These are phyloP conservation scores for Xylariaceae sp. DNA, from an alignment of 2,329 filamentous ascomycete species.

Conservation along the genomic window DNA sequence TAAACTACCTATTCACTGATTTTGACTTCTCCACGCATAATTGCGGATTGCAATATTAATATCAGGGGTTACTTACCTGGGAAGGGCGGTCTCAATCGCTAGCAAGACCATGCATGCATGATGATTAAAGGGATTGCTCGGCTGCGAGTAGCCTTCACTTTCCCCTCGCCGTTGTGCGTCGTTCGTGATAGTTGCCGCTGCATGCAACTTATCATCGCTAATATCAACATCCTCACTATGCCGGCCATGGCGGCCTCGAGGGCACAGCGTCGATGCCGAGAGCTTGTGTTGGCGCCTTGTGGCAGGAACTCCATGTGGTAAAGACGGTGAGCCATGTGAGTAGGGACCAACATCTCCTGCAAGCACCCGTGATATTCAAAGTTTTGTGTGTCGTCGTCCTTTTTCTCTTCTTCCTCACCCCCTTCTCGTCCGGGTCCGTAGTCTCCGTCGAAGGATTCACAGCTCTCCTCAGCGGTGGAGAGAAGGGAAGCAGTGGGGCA, in stretches of 20 bases:
- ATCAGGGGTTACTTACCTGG: constrained; percentile 11
- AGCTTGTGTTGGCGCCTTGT: constrained; percentile 11
- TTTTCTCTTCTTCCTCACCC: too few species aligned
- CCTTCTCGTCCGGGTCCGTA: constrained; percentile 3
- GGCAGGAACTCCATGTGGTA: constrained; percentile 13
- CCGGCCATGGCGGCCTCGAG: too few species aligned
- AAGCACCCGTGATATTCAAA: constrained; percentile 6
- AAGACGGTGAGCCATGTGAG: constrained; percentile 7
- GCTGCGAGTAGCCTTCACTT: constrained; percentile 29
- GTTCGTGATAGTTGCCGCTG: constrained; percentile 12
- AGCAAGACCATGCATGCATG: constrained; percentile 13
- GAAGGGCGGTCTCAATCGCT: constrained; percentile 18
- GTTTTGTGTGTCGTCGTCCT: not conserved
- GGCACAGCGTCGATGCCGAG: constrained; percentile 3
- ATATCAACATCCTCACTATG: too few species aligned
- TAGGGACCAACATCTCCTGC: constrained; percentile 13
- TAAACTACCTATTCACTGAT: too few species aligned
- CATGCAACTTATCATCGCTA: constrained; percentile 3
- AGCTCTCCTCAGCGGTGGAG: constrained; percentile 2
- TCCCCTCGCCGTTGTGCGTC: constrained; percentile 16
- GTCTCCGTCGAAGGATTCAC: constrained; percentile 12
- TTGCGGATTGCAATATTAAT: constrained; percentile 11
- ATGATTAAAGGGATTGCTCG: constrained; percentile 13
- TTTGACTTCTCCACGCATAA: constrained; percentile 10
- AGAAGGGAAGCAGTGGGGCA: constrained; percentile 11